Evolutionary conservation across 2,329 filamentous ascomycete species (phyloP), one percentile per base, ranked within the genome.

Genomic region (Zymoseptoria tritici): DNA sequence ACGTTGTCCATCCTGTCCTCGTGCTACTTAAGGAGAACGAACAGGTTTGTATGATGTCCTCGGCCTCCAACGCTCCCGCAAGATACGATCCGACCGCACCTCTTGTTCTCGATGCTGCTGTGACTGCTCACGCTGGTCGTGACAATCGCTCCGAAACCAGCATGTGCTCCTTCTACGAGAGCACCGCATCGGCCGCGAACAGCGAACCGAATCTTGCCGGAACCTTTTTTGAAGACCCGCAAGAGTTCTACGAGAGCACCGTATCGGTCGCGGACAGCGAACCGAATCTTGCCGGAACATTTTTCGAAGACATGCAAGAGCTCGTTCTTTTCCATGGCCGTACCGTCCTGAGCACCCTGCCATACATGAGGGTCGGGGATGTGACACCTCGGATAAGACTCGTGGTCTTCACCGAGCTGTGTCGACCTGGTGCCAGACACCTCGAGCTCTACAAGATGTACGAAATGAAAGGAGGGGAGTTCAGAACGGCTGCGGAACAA

Each of bases 401-500:
- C 7, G 16, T 9, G 1, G n/a, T 9, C 20, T 22, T 13, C 26
- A 53, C 20, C 19, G 13, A 22, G 19, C 24, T 53, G 20, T n/a
- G 19, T 9, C 20, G 26, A 11, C 6, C 24, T 21, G 20, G 22
- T 13, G 52, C 20, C 16, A 21, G 8, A n/a, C 52, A 21, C 11
- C 26, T 29, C 16, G 21, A 29, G 3, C 13, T 22, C 7, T 16
- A 29, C 16, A 54, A 51, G 8, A 51, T 58, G 21, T 62, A 62
- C 52, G 51, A 53, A 4, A 29, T 60, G 22, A 19, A 54, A 4
- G 42, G 60, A 11, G 54, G 54, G 13, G 54, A 60, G 21, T 64
- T 62, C 54, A 52, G 24, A 26, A 26, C 57, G 26, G 36, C 53
- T 26, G 19, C 24, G 21, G 54, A 54, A 22, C 4, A 5, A 42